Evolutionary conservation across 148 eudicot genomes (phyloP), one percentile per base, ranked within the genome.

Genomic region (Pharnaceum exiguum): DNA sequence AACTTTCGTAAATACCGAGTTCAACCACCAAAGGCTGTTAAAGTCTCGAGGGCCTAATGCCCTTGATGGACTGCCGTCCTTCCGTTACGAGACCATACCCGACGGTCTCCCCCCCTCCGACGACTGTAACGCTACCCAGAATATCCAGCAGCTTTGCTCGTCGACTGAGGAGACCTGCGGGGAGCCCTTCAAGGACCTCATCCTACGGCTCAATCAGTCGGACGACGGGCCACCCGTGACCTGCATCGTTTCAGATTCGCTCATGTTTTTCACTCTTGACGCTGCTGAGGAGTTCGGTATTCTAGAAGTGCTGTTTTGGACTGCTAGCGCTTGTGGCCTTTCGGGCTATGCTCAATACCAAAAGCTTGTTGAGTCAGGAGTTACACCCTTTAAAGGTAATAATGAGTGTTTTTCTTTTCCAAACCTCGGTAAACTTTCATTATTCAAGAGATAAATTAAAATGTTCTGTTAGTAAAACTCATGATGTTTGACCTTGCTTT

Each of bases 21-120:
- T 9, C 57, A 77, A 66, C 62, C 72, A 64, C 40, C 46, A 17
- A 12, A 72, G 78, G 13, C 70, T 77, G 29, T 40, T 77, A 5
- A 62, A 59, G 0, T 23, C 82, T 47, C 53, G 28, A 0, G 82
- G 85, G 1, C 60, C 77, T 1, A 2, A 18, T 38, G 55, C 70
- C 22, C 61, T 77, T 2, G 35, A 49, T 26, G 72, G 76, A 28
- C 51, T 55, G 60, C 60, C 69, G 2, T 13, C 71, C 2, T 80
- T 80, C 59, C 30, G 46, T 1, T 80, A 73, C 10, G 68, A 60
- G 40, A 22, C 73, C 23, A 73, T 80, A 8, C 49, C 76, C 1
- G 85, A 80, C 10, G 79, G 85, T 4, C 21, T 80, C 4, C 76
- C 81, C 0, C 69, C 59, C 0, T 33, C 57, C 0, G 71, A 72